Evolutionary conservation across 257 asterid species (phyloP).

Genomic region (Nyctanthes arbortristis): DNA sequence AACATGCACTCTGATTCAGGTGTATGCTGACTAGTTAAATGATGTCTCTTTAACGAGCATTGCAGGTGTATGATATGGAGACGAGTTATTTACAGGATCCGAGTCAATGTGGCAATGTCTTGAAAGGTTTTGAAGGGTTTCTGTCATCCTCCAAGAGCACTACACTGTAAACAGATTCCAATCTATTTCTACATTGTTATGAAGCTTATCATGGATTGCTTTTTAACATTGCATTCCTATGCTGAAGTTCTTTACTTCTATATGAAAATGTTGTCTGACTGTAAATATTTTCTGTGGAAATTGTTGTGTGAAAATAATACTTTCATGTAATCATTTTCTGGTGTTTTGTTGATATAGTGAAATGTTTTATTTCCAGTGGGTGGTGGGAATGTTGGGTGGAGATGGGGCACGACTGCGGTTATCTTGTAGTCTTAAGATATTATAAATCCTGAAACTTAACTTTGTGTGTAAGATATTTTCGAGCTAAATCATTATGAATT

Average conservation of each 20-base stretch:
- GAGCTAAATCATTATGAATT: background rate
- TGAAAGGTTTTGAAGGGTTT: constrained; percentile 99
- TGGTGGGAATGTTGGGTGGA: background rate
- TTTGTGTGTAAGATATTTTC: background rate
- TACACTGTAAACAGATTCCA: constrained; percentile 54
- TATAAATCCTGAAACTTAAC: background rate
- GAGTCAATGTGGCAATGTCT: constrained; percentile 98
- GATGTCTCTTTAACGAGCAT: constrained; percentile 10
- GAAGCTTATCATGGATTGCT: background rate
- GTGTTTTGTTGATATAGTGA: background rate
- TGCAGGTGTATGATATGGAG: constrained; percentile 93
- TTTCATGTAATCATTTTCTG: background rate
- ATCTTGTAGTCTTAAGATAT: background rate
- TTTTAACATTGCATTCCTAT: background rate
- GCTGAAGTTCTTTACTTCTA: background rate
- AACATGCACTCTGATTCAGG: background rate
- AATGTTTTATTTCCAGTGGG: background rate
- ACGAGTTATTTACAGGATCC: constrained; percentile 97
- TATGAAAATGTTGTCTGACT: background rate
- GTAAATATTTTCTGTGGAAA: background rate
- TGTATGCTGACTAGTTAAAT: background rate
- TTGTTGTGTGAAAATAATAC: background rate
- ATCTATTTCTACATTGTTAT: background rate
- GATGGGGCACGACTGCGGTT: background rate
- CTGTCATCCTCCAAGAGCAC: constrained; percentile 93